phyloP scores from a whole-genome alignment of 805 yeast genomes.

The Starmerella asiatica region DNA sequence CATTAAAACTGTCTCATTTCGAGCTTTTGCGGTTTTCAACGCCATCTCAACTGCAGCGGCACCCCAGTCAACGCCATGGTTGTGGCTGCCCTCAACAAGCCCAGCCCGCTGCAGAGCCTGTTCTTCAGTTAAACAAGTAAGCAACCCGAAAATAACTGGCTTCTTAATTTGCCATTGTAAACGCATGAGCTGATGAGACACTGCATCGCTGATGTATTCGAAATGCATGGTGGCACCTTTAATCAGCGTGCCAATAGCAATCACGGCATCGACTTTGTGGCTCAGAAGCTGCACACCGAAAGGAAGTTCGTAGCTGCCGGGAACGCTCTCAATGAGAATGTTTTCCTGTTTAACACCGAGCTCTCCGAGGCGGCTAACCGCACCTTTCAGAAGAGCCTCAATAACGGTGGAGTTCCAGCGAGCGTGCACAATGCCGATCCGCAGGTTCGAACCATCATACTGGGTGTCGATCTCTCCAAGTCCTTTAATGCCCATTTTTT shows the following conservation, averaged over 20 bases:
- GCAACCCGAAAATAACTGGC: slow-evolving; percentile 86
- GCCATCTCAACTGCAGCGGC: slow-evolving; percentile 97
- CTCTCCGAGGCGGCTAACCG: slow-evolving; percentile 41
- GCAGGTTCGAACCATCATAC: slow-evolving; percentile 47
- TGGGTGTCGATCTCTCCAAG: slow-evolving; percentile 57
- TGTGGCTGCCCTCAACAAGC: slow-evolving; percentile 58
- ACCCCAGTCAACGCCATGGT: slow-evolving; percentile 98
- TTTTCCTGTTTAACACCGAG: slow-evolving; percentile 65
- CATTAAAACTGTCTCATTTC: no score
- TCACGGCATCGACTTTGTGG: slow-evolving; percentile 55
- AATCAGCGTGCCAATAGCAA: slow-evolving; percentile 87
- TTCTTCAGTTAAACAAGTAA: slow-evolving; percentile 85
- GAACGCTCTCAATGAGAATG: slow-evolving; percentile 72
- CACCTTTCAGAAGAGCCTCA: slow-evolving; percentile 68
- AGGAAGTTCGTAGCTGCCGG: slow-evolving; percentile 92
- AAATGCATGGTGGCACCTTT: slow-evolving; percentile 98
- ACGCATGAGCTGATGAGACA: slow-evolving; percentile 71
- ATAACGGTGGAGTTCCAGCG: slow-evolving; percentile 83
- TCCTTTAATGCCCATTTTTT: slow-evolving; percentile 41
- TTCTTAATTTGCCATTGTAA: slow-evolving; percentile 52
- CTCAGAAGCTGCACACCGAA: slow-evolving; percentile 45
- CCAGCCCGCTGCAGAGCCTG: slow-evolving; percentile 94
- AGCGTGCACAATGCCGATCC: slow-evolving; percentile 83
- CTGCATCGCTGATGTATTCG: slow-evolving; percentile 89
- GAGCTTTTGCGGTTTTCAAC: no score